A percentile compares a stretch with the other conserved stretches of the same genome.
phyloP scores from a whole-genome alignment of 2,329 filamentous ascomycete species.

The Colletotrichum australisinense region DNA sequence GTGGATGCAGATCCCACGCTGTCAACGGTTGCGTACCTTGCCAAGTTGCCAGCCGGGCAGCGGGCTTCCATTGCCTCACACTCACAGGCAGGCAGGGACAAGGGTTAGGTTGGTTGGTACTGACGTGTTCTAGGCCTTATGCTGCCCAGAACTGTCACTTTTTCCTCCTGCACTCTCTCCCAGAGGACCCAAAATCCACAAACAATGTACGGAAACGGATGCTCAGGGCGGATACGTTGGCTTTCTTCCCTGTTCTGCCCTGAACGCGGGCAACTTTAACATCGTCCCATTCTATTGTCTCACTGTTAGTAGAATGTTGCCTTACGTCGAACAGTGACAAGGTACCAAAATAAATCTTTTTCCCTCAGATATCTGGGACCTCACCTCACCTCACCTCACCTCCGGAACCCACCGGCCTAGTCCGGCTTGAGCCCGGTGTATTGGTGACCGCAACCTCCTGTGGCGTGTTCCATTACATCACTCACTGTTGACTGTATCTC shows the following conservation, averaged over 20 bases:
- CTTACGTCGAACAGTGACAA: neutral
- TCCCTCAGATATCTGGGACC: neutral
- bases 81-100: neutral
- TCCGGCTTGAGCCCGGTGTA: slow-evolving; percentile 23
- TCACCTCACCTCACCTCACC: neutral
- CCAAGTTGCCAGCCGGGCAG: neutral
- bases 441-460: slow-evolving; percentile 18
- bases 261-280: neutral
- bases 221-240: neutral
- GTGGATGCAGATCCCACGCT: neutral
- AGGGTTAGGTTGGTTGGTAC: neutral
- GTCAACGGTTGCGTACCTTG: neutral
- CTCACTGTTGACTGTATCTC: neutral
- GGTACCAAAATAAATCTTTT: neutral
- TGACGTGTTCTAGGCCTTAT: neutral
- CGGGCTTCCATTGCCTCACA: neutral
- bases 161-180: neutral
- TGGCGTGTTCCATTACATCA: slow-evolving; percentile 34
- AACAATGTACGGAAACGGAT: neutral
- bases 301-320: neutral
- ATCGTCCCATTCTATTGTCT: neutral
- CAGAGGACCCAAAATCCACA: neutral
- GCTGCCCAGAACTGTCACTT: neutral
- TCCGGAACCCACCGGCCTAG: neutral
- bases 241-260: neutral